Base-by-base conservation (phyloP, 2,329 filamentous ascomycete species). In the Nannizziopsis arthrosporioides region DNA sequence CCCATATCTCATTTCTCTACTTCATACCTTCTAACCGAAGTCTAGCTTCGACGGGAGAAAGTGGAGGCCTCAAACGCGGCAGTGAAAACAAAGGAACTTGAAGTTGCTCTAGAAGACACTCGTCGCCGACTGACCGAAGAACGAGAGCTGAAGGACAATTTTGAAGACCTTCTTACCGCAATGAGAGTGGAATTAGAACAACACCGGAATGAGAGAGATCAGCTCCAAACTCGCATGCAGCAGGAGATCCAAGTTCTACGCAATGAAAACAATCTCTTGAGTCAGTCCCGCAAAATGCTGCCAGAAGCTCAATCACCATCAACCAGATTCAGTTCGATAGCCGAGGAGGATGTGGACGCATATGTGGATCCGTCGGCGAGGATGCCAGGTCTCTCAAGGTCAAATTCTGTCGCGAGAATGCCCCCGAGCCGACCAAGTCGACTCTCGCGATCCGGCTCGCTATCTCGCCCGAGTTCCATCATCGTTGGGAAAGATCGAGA, bases 91-190 rank as follows among this genome's bases (percentile, higher is more conserved):
- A 82, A 78, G 61, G 85, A 94, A 56, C 74, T 96, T 19, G 88
- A 95, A 64, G 73, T 68, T 46, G 80, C 80, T 0, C 80, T 94
- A 54, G 88, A 94, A 56, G 87, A 93, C 59, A 76, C 90, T 42
- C 81, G 84, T 54, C 80, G 89, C 57, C 83, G 85, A 56, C 73
- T 98, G 39, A 74, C 78, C 0, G 88, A 96, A 61, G 92, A 98
- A 68, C 78, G 85, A 48, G 78, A 85, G 63, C 80, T 85, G 57
- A 95, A 94, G 64, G 82, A 86, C 60, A 95, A 93, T 63, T 93
- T 96, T 58, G 88, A 96, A 67, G 89, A 95, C 63, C 75, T 98
- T 38, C 74, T 96, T 39, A 80, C 81, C 5, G 90, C 85, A 4
- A 80, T 96, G 56, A 84, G 84, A 57, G 77, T 80, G 18, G 88